Conservation (phyloP, 208 protist species). For the Acanthamoeba sp. region DNA sequence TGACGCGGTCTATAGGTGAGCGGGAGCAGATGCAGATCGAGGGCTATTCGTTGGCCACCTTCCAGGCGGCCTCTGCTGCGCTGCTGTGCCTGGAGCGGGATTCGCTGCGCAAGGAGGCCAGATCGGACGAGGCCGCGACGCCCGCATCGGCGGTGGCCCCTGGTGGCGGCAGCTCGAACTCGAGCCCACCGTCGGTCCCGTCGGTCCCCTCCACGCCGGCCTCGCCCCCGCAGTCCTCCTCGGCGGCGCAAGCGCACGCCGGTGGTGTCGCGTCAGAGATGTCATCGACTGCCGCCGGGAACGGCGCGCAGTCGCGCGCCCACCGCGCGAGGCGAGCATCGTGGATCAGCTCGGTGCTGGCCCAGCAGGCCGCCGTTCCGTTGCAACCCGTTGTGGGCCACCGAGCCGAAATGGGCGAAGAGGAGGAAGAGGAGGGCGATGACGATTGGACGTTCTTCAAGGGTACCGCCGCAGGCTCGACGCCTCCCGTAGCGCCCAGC, state of each 20-base stretch:
- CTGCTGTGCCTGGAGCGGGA: slow-evolving; percentile 23
- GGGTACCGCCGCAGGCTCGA: background rate
- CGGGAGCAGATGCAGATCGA: slow-evolving; percentile 63
- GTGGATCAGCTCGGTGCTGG: slow-evolving; percentile 34
- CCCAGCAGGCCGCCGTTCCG: slow-evolving; percentile 23
- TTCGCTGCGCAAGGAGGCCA: slow-evolving; percentile 43
- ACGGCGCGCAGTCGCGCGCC: background rate
- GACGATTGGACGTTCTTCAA: slow-evolving; percentile 54
- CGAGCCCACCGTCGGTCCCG: background rate
- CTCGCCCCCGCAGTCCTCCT: background rate
- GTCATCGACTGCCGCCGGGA: background rate
- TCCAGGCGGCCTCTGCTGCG: slow-evolving; percentile 60
- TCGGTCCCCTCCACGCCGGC: background rate
- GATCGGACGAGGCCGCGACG: background rate
- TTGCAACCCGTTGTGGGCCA: background rate
- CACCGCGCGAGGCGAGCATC: slow-evolving; percentile 16
- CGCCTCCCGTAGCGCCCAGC: too few relatives aligned
- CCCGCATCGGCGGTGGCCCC: too few relatives aligned
- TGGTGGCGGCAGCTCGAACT: background rate
- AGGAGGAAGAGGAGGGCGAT: background rate
- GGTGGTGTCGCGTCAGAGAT: too few relatives aligned
- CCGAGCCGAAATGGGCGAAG: background rate
- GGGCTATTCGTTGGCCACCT: slow-evolving; percentile 66
- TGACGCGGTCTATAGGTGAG: background rate
- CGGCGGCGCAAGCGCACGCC: too few relatives aligned